Evolutionary conservation across 345 rosid species (phyloP).

Genomic region (Pseudoturritis turrita): DNA sequence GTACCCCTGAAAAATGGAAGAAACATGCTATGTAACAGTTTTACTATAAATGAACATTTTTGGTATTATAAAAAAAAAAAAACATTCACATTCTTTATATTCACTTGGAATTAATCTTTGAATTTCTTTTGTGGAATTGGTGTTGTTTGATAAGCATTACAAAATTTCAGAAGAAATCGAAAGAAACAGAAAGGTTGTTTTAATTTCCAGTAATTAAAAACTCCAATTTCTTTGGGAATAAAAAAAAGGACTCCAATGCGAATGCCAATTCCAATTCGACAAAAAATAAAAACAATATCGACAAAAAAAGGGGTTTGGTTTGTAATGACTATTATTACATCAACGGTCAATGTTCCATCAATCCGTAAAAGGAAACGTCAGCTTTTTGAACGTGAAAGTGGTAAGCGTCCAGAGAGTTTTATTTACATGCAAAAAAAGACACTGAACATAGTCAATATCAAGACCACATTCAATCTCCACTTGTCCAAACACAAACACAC

Average conservation of each 20-base stretch:
- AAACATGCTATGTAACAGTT: too few relatives aligned
- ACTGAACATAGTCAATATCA: slow-evolving; percentile 18
- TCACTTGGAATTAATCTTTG: neutral
- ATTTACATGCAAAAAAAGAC: neutral
- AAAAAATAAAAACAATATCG: neutral
- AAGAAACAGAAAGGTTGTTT: neutral
- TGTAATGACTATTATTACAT: neutral
- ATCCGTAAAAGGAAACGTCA: slow-evolving; percentile 2
- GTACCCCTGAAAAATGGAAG: too few relatives aligned
- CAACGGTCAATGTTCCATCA: neutral
- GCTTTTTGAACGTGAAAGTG: slow-evolving; percentile 24
- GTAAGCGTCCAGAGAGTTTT: neutral
- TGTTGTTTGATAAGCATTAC: neutral
- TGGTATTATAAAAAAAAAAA: too few relatives aligned
- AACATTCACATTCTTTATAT: too few relatives aligned
- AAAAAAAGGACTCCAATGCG: neutral
- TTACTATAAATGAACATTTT: too few relatives aligned
- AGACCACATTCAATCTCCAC: slow-evolving; percentile 27
- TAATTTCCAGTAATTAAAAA: neutral
- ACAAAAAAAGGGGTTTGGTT: neutral
- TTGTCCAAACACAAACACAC: slow-evolving; percentile 2
- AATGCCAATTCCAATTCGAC: neutral
- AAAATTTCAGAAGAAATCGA: neutral
- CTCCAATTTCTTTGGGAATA: neutral
- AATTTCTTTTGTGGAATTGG: neutral